Conservation (phyloP, 352 stramenopile species). For the Phytophthora fragariae region DNA sequence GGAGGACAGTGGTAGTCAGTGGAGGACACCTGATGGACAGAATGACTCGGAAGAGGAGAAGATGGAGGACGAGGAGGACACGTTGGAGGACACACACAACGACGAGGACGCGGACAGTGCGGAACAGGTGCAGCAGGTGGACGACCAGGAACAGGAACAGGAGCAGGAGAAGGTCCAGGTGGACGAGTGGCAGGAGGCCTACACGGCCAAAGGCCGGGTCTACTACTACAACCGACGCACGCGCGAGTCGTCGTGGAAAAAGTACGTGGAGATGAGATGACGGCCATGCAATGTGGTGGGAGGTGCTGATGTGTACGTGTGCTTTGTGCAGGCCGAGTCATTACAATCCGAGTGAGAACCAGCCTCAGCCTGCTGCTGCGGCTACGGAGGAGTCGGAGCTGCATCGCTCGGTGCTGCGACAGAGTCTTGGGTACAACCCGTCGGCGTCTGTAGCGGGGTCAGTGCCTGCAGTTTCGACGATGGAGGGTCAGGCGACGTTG, state of each 20-base stretch:
- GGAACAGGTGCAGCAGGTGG: slow-evolving; percentile 11
- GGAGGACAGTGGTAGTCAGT: slow-evolving; percentile 26
- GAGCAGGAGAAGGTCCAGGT: slow-evolving; percentile 28
- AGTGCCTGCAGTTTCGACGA: slow-evolving; percentile 22
- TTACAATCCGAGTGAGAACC: slow-evolving; percentile 22
- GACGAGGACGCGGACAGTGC: neutral
- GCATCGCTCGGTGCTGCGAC: slow-evolving; percentile 32
- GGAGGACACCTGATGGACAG: slow-evolving; percentile 13
- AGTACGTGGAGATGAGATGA: slow-evolving; percentile 37
- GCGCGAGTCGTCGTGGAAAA: slow-evolving; percentile 87
- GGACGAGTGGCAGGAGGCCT: slow-evolving; percentile 86
- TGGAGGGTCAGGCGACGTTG: slow-evolving; percentile 50
- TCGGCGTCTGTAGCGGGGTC: slow-evolving; percentile 27
- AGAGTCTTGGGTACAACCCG: slow-evolving; percentile 46
- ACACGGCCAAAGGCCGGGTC: slow-evolving; percentile 84
- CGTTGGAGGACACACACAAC: neutral
- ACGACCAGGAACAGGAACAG: slow-evolving; percentile 18
- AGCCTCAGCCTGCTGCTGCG: slow-evolving; percentile 17
- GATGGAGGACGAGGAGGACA: slow-evolving; percentile 15
- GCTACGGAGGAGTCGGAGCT: slow-evolving; percentile 24
- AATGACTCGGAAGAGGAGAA: slow-evolving; percentile 20
- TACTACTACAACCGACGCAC: slow-evolving; percentile 92
- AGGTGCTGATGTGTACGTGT: slow-evolving; percentile 19
- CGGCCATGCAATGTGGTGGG: neutral
- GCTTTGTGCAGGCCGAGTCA: slow-evolving; percentile 36